Base-by-base conservation (phyloP, 139 green algal genomes). In the Pycnococcus provasolii region DNA sequence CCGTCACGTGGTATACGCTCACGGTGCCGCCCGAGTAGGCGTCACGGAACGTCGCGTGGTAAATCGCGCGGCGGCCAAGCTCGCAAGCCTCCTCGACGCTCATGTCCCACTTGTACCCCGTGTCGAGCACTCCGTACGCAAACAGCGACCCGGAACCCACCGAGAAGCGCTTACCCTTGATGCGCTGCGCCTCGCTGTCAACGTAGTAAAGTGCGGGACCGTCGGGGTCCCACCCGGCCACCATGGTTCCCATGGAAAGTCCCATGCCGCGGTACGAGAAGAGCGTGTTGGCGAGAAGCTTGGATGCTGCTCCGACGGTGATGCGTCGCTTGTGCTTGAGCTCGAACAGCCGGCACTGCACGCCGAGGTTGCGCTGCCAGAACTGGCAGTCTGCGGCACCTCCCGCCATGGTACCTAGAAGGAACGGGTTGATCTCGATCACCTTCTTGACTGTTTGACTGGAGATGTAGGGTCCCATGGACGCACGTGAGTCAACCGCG, bases 161-260 rank as follows among this genome's bases (percentile, higher is more conserved):
- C 44, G 79, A 89, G 79, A 99, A 99, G 4, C 93, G 72, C 80
- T 95, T 77, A 41, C 94, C 94, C 64, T 87, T 88, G 51, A 91
- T 94, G 62, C 94, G 81, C 78, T 96, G 89, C 1, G 89, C 94
- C 55, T 98, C 94, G 52, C 60, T 87, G 83, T 99, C 94, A 8
- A 99, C 90, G 69, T 99, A 99, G 82, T 96, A 99, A 53, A 99
- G 77, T 1, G 82, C 88, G 0, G 94, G 94, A 1, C 94, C 94
- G 2, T 63, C 63, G 3, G 45, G 59, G 71, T 81, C 76, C 76
- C 76, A 81, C 7, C 76, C 76, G 1, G 67, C 71, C 44, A 98
- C 83, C 92, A 97, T 98, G n/a, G 90, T 97, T 68, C 92, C 91
- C 89, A 99, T 96, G 62, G 90, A 96, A 5, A 99, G 77, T 0